phyloP scores from a whole-genome alignment of 169 alveolate genomes.

The Plasmodium vinckei region DNA sequence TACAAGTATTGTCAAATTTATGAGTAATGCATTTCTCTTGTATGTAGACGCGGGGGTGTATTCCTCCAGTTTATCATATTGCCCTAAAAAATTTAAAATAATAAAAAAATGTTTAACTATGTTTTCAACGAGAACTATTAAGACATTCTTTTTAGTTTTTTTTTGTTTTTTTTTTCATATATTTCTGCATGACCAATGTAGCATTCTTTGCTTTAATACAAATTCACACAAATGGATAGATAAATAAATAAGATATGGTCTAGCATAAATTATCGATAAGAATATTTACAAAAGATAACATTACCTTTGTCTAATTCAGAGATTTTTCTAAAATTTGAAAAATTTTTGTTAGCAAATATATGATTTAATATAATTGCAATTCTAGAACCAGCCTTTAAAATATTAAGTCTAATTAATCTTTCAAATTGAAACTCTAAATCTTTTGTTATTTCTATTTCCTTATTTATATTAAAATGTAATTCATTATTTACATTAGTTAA shows the following conservation, averaged over 20 bases:
- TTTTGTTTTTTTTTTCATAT: no score
- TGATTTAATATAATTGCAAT: slow-evolving; percentile 85
- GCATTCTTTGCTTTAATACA: background rate
- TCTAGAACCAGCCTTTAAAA: slow-evolving; percentile 90
- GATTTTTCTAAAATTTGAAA: slow-evolving; percentile 38
- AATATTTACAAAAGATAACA: no score
- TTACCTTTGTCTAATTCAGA: slow-evolving; percentile 61
- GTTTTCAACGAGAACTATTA: background rate
- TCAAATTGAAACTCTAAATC: slow-evolving; percentile 78
- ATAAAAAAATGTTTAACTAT: background rate
- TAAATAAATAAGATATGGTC: no score
- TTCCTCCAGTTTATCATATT: slow-evolving; percentile 12
- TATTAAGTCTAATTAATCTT: slow-evolving; percentile 78
- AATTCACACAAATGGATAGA: background rate
- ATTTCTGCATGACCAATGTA: background rate
- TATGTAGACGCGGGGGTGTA: slow-evolving; percentile 8
- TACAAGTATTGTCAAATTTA: slow-evolving; percentile 32
- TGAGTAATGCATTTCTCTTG: slow-evolving; percentile 39
- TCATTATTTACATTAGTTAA: slow-evolving; percentile 15
- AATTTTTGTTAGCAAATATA: slow-evolving; percentile 81
- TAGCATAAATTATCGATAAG: no score
- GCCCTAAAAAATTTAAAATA: slow-evolving; percentile 5
- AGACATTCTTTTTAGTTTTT: background rate
- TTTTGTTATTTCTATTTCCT: slow-evolving; percentile 77
- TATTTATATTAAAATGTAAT: slow-evolving; percentile 54